A percentile compares a stretch with the other conserved stretches of the same genome.
phyloP scores from a whole-genome alignment of 192 early-diverging fungal genomes.

The Coemansia sp. region DNA sequence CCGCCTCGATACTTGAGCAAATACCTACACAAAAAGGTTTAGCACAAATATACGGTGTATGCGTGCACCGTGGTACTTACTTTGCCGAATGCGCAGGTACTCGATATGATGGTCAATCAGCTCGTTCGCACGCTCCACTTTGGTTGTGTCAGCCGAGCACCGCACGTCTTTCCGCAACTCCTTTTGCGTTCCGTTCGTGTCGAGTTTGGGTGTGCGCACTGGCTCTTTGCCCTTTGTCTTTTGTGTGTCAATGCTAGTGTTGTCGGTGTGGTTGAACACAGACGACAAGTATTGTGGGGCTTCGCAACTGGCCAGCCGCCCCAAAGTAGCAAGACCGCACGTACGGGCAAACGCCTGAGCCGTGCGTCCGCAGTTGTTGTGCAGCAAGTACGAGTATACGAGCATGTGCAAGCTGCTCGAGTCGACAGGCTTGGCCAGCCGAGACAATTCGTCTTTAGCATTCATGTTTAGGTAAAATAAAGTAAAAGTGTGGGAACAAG shows the following conservation, averaged over 20 bases:
- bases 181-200: background rate
- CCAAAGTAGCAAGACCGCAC: slow-evolving; percentile 29
- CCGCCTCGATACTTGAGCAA: slow-evolving; percentile 39
- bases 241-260: slow-evolving; percentile 1
- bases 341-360: slow-evolving; percentile 50
- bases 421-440: slow-evolving; percentile 19
- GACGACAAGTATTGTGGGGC: slow-evolving; percentile 31
- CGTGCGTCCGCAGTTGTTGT: slow-evolving; percentile 46
- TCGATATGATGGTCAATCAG: slow-evolving; percentile 50
- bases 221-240: slow-evolving; percentile 12
- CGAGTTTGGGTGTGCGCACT: background rate
- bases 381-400: slow-evolving; percentile 47
- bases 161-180: slow-evolving; percentile 12
- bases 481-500: background rate
- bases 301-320: slow-evolving; percentile 9
- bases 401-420: slow-evolving; percentile 39
- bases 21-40: slow-evolving; percentile 19
- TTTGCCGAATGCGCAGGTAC: slow-evolving; percentile 46
- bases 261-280: slow-evolving; percentile 6
- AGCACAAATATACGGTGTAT: background rate
- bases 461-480: background rate
- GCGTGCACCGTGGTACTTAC: slow-evolving; percentile 10
- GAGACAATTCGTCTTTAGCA: background rate
- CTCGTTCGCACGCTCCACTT: slow-evolving; percentile 29
- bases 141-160: slow-evolving; percentile 1